phyloP scores from a whole-genome alignment of 257 asterid species.

The Linaria vulgaris region DNA sequence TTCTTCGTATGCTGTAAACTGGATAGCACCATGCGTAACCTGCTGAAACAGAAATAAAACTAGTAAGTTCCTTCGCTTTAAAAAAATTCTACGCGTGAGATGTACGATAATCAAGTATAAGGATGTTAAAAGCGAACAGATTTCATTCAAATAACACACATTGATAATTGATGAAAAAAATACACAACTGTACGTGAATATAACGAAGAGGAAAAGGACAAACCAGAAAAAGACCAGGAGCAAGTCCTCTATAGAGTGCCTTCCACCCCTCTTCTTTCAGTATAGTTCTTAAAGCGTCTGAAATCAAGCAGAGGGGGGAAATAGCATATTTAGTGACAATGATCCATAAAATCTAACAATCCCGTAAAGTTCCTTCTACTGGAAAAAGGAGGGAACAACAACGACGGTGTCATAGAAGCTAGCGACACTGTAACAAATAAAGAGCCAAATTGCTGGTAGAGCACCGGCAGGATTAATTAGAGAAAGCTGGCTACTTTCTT shows the following conservation, averaged over 20 bases:
- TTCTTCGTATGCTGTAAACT: slow-evolving; percentile 92
- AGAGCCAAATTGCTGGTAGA: slow-evolving; percentile 10
- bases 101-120: not conserved
- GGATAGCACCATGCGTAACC: slow-evolving; percentile 97
- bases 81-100: slow-evolving; percentile 12
- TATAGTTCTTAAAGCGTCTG: slow-evolving; percentile 92
- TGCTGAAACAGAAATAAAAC: slow-evolving; percentile 54
- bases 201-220: slow-evolving; percentile 28
- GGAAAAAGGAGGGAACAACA: slow-evolving; percentile 21
- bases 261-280: slow-evolving; percentile 94
- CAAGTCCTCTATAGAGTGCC: slow-evolving; percentile 86
- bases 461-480: not conserved
- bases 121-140: not conserved
- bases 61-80: slow-evolving; percentile 23
- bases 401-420: slow-evolving; percentile 3
- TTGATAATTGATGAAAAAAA: slow-evolving; percentile 10
- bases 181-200: not conserved
- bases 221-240: slow-evolving; percentile 88
- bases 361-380: not conserved
- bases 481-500: not conserved
- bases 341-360: not conserved
- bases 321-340: slow-evolving; percentile 12
- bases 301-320: slow-evolving; percentile 26
- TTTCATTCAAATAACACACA: slow-evolving; percentile 7
- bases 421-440: slow-evolving; percentile 17